These are phyloP conservation scores for Xylariaceae sp. DNA, from an alignment of 2,329 filamentous ascomycete species.

Conservation along the genomic window DNA sequence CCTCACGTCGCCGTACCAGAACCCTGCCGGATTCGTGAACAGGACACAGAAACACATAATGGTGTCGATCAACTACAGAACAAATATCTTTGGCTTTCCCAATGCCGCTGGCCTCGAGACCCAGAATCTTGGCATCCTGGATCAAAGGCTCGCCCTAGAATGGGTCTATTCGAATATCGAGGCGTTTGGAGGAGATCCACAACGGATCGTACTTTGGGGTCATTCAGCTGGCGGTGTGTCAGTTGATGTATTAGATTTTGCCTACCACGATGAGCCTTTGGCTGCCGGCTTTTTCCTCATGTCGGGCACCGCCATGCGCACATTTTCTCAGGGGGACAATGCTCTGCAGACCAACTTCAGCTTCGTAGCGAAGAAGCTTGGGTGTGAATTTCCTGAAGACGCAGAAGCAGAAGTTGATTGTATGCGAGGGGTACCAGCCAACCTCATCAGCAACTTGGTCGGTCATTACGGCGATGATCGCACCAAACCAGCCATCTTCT, in stretches of 20 bases:
- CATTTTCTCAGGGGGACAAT: slow-evolving; percentile 21
- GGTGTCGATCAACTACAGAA: slow-evolving; percentile 33
- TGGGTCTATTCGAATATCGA: slow-evolving; percentile 35
- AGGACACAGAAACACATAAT: slow-evolving; percentile 29
- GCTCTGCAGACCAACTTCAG: slow-evolving; percentile 35
- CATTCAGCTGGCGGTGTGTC: slow-evolving; percentile 25
- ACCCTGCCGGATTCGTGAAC: slow-evolving; percentile 23
- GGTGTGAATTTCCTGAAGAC: slow-evolving; percentile 24
- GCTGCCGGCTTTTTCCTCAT: slow-evolving; percentile 23
- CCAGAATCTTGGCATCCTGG: slow-evolving; percentile 31
- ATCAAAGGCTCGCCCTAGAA: slow-evolving; percentile 34
- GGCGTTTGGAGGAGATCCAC: slow-evolving; percentile 31
- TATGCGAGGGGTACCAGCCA: slow-evolving; percentile 38
- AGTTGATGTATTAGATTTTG: slow-evolving; percentile 23
- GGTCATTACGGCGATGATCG: slow-evolving; percentile 23
- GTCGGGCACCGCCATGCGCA: slow-evolving; percentile 22
- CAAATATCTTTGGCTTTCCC: slow-evolving; percentile 37
- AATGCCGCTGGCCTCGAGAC: slow-evolving; percentile 26
- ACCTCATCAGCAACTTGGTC: slow-evolving; percentile 34
- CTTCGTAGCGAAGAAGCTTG: slow-evolving; percentile 28
- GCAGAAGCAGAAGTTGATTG: slow-evolving; percentile 34
- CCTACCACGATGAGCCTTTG: slow-evolving; percentile 19
- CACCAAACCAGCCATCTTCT: slow-evolving; percentile 26
- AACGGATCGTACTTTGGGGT: slow-evolving; percentile 23
- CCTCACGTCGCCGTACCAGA: slow-evolving; percentile 22